Percentiles rank a stretch among this genome's conserved stretches.
These are phyloP conservation scores for Metschnikowia dekortorum DNA, from an alignment of 805 yeast genomes.

Conservation along the genomic window DNA sequence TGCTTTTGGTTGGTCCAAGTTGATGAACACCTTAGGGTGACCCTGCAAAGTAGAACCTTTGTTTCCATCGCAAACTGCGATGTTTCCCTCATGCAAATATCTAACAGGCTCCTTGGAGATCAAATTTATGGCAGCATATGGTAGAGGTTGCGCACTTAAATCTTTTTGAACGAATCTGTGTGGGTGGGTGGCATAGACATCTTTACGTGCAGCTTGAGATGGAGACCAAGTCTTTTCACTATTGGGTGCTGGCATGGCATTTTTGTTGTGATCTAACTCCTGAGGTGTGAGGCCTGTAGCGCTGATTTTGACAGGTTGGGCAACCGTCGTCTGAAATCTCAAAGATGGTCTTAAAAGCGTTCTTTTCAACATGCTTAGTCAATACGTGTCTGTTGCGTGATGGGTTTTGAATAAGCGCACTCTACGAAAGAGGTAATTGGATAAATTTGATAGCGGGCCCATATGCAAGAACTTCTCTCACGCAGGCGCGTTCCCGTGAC, in stretches of 20 bases:
- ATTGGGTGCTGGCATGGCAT: conserved; percentile 71
- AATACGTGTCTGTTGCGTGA: neutral
- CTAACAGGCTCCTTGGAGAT: conserved; percentile 70
- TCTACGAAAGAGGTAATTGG: conserved; percentile 3
- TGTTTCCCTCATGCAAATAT: conserved; percentile 48
- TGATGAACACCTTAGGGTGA: conserved; percentile 79
- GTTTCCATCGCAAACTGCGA: conserved; percentile 84
- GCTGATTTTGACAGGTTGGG: conserved; percentile 5
- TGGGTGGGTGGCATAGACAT: conserved; percentile 50
- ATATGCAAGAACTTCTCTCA: conserved; percentile 1
- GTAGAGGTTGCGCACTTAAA: conserved; percentile 64
- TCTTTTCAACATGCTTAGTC: conserved; percentile 8
- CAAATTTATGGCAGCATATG: conserved; percentile 80
- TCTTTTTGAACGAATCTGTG: conserved; percentile 68
- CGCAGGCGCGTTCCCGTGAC: neutral
- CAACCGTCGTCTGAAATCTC: conserved; percentile 13
- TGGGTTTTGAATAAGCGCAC: conserved; percentile 3
- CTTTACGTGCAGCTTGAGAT: conserved; percentile 58
- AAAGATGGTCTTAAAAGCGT: conserved; percentile 5
- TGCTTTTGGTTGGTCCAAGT: conserved; percentile 70
- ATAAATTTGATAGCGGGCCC: conserved; percentile 1
- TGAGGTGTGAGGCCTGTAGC: conserved; percentile 17
- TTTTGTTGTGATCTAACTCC: conserved; percentile 21
- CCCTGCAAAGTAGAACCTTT: conserved; percentile 66
- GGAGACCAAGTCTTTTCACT: conserved; percentile 66